phyloP scores from a whole-genome alignment of 163 green algal genomes.

The Smithsoniella earleae region DNA sequence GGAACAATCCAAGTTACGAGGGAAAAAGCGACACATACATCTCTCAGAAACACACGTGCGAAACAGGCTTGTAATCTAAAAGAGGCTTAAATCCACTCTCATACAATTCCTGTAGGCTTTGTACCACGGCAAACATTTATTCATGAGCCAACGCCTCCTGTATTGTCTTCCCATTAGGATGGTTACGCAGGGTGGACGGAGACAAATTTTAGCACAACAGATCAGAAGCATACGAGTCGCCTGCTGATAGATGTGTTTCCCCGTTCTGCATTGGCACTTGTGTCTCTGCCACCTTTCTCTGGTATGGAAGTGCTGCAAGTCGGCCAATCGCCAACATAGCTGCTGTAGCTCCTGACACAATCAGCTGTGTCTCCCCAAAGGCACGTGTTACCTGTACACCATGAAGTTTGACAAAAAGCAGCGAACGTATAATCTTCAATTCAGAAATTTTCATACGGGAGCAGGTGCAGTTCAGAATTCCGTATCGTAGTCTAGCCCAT shows the following conservation, averaged over 20 bases:
- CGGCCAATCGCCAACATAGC: constrained; percentile 30
- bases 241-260: constrained; percentile 45
- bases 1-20: no score
- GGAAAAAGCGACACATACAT: not conserved
- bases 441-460: not conserved
- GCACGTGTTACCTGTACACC: constrained; percentile 33
- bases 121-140: no score
- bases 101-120: no score
- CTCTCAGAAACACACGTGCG: not conserved
- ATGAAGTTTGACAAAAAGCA: not conserved
- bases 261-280: constrained; percentile 47
- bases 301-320: constrained; percentile 32
- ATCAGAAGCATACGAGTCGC: constrained; percentile 35
- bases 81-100: no score
- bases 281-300: constrained; percentile 21
- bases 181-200: no score
- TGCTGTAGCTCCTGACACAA: constrained; percentile 31
- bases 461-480: not conserved
- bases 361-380: constrained; percentile 35
- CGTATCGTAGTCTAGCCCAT: no score
- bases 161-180: no score
- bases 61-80: no score
- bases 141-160: no score
- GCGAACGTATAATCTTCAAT: not conserved
- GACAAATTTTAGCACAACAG: no score